phyloP scores from a whole-genome alignment of 768 basidiomycete species.

The Exsudoporus frostii region DNA sequence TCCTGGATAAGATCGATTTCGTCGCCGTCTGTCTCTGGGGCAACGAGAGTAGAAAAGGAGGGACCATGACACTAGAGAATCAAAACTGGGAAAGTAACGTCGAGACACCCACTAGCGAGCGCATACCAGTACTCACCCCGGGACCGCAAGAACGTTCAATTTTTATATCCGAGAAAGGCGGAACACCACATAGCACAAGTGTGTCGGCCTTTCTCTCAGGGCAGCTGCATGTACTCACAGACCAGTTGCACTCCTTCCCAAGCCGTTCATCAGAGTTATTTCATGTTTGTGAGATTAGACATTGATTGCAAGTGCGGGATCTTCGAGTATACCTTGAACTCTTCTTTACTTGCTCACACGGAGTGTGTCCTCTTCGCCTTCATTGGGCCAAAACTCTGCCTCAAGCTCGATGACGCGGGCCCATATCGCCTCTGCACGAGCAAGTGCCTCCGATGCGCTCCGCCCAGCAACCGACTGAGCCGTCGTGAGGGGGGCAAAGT shows the following conservation, averaged over 20 bases:
- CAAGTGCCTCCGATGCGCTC: slow-evolving; percentile 9
- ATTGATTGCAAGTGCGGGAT: neutral
- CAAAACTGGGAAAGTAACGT: too few species aligned
- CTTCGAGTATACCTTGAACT: neutral
- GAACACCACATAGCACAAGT: too few species aligned
- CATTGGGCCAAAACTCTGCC: slow-evolving; percentile 54
- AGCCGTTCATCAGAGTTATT: neutral
- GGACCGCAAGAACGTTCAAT: too few species aligned
- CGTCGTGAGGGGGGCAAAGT: slow-evolving; percentile 34
- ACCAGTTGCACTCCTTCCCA: neutral
- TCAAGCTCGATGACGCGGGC: slow-evolving; percentile 58
- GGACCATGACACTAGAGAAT: too few species aligned
- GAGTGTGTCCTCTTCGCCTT: slow-evolving; percentile 33
- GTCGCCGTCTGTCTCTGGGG: too few species aligned
- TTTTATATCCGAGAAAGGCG: too few species aligned
- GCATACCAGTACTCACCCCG: too few species aligned
- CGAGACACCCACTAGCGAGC: too few species aligned
- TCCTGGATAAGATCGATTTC: too few species aligned
- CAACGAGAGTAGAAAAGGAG: too few species aligned
- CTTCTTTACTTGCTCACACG: neutral
- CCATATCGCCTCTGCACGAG: slow-evolving; percentile 51
- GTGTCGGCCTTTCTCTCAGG: neutral
- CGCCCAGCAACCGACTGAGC: slow-evolving; percentile 23
- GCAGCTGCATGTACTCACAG: neutral
- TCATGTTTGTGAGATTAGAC: neutral